These are phyloP conservation scores for Flaveria trinervia DNA, from an alignment of 129 eudicot species.

Conservation along the genomic window DNA sequence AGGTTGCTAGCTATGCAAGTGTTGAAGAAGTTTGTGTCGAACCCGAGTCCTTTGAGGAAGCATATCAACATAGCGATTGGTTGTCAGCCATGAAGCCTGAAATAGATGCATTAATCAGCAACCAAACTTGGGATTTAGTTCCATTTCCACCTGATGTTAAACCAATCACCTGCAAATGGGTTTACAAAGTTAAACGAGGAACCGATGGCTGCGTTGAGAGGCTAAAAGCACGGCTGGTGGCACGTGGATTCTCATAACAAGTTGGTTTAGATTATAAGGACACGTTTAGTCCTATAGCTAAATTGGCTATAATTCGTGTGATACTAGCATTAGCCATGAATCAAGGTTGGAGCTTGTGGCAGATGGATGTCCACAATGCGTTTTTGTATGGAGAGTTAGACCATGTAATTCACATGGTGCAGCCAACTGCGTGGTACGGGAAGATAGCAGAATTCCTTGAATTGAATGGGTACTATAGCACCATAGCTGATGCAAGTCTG, in stretches of 20 bases:
- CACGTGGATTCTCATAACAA: too few relatives aligned
- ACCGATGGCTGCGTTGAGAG: too few relatives aligned
- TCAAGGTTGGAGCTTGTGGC: too few relatives aligned
- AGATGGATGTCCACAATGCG: not conserved
- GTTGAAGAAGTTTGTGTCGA: not conserved
- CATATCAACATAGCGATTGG: not conserved
- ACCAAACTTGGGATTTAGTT: not conserved
- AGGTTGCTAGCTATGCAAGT: not conserved
- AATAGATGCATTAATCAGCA: not conserved
- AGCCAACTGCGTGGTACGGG: not conserved
- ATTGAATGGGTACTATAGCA: not conserved
- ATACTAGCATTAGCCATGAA: too few relatives aligned
- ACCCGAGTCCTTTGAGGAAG: not conserved
- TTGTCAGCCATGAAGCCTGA: not conserved
- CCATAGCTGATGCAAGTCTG: not conserved
- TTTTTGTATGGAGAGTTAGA: not conserved
- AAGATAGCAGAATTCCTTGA: not conserved
- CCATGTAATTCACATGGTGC: not conserved
- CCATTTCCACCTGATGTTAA: not conserved
- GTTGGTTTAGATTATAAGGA: too few relatives aligned
- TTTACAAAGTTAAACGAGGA: too few relatives aligned
- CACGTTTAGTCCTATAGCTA: too few relatives aligned
- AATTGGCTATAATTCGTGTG: too few relatives aligned
- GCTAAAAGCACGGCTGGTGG: too few relatives aligned
- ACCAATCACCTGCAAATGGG: too few relatives aligned